These are phyloP conservation scores for Apiospora hydei DNA, from an alignment of 2,329 filamentous ascomycete species.

Conservation along the genomic window DNA sequence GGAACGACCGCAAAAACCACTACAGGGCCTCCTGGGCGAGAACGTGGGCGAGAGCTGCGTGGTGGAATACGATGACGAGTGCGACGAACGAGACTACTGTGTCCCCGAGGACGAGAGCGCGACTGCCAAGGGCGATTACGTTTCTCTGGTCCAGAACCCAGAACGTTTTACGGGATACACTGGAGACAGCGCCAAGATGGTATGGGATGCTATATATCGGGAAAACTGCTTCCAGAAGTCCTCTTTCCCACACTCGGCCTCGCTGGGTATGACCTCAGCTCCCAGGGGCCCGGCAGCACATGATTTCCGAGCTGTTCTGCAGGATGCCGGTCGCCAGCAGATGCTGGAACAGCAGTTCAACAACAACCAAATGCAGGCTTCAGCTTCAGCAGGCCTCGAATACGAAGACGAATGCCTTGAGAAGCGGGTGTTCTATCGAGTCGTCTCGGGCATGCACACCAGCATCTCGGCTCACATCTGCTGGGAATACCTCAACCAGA, in stretches of 20 bases:
- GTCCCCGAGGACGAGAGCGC: constrained; percentile 93
- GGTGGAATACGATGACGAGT: constrained; percentile 96
- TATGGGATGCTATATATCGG: constrained; percentile 96
- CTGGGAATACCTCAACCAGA: constrained; percentile 95
- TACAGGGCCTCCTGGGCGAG: constrained; percentile 84
- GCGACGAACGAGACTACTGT: constrained; percentile 96
- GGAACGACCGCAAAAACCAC: constrained; percentile 74
- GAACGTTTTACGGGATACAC: constrained; percentile 95
- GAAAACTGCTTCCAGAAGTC: constrained; percentile 91
- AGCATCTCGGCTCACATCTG: constrained; percentile 97
- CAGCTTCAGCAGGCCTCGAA: constrained; percentile 72
- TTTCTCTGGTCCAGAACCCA: constrained; percentile 90
- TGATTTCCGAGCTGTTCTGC: constrained; percentile 68
- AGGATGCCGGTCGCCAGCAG: constrained; percentile 65
- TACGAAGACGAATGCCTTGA: constrained; percentile 93
- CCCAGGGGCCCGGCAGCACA: constrained; percentile 61
- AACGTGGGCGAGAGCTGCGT: constrained; percentile 94
- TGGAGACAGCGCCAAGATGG: constrained; percentile 82
- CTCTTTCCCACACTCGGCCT: constrained; percentile 67
- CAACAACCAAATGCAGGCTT: constrained; percentile 53
- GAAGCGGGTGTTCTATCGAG: constrained; percentile 97
- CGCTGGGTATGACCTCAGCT: constrained; percentile 55
- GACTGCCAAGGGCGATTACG: constrained; percentile 90
- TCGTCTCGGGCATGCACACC: constrained; percentile 97
- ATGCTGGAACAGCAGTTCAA: constrained; percentile 62